Conservation (phyloP, 768 basidiomycete species). For the Hygrocybe coccinea region DNA sequence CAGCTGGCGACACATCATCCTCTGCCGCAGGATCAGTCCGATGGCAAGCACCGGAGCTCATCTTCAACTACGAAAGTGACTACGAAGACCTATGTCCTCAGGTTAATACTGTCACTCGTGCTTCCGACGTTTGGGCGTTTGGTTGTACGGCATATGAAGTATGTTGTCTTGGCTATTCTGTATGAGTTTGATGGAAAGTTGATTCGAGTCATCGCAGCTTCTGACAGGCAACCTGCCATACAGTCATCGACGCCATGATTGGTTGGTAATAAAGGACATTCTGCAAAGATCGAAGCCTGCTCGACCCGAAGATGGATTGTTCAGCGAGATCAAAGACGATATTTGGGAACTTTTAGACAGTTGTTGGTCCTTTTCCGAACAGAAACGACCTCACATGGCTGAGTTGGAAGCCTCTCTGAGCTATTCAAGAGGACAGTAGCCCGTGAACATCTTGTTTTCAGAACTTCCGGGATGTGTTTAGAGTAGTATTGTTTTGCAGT, state of each 20-base stretch:
- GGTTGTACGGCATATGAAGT: constrained; percentile 32
- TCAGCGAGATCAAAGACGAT: not conserved
- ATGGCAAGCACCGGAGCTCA: constrained; percentile 31
- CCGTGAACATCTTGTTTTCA: not conserved
- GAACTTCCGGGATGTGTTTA: no score
- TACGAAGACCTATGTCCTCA: constrained; percentile 4
- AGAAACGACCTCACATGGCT: not conserved
- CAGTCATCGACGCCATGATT: constrained; percentile 21
- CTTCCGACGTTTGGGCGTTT: constrained; percentile 31
- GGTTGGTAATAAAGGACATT: constrained; percentile 24
- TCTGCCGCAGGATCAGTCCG: constrained; percentile 22
- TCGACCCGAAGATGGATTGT: constrained; percentile 8
- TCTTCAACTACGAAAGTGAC: constrained; percentile 5
- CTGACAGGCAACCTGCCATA: constrained; percentile 27
- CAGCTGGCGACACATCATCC: constrained; percentile 21
- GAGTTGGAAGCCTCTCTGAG: not conserved
- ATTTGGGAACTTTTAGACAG: constrained; percentile 1
- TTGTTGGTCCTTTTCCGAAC: not conserved
- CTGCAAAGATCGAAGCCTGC: constrained; percentile 16
- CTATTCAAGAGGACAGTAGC: not conserved
- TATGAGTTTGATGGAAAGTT: not conserved
- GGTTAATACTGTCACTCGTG: constrained; percentile 12
- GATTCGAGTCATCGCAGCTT: constrained; percentile 13
- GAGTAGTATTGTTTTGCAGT: not conserved
- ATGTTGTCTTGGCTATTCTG: not conserved